Conservation (phyloP, 2,329 filamentous ascomycete genomes). For the Penicillium italicum region DNA sequence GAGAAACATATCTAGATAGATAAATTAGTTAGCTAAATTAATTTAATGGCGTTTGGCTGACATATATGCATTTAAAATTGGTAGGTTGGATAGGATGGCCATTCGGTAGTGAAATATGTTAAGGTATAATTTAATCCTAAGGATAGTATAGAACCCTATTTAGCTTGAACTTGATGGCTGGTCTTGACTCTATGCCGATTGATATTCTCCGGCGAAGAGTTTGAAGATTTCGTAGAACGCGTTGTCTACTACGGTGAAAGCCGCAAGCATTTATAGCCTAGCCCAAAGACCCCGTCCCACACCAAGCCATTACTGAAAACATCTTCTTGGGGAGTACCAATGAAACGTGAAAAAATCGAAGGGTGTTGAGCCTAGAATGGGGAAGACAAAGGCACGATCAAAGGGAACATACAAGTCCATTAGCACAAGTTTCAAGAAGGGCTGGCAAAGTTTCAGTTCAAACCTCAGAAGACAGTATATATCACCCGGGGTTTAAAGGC, state of each 20-base stretch:
- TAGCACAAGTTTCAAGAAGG: no score
- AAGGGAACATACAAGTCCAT: neutral
- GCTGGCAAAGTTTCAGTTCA: neutral
- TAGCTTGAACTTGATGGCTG: conserved; percentile 1
- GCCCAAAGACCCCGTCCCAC: neutral
- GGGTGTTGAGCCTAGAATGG: neutral
- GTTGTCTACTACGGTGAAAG: neutral
- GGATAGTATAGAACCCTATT: neutral
- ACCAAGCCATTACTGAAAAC: neutral
- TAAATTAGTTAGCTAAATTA: no score
- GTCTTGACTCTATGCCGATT: neutral
- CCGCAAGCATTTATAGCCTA: neutral
- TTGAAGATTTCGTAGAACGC: neutral
- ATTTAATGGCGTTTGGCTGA: no score
- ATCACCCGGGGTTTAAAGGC: neutral
- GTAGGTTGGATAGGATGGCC: no score
- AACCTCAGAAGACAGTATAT: neutral
- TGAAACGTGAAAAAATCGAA: neutral
- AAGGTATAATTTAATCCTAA: no score
- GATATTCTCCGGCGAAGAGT: neutral
- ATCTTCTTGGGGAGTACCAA: neutral
- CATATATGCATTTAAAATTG: no score
- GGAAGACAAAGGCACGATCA: neutral
- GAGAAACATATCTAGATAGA: no score
- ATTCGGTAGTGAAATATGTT: no score